Percentiles rank a stretch among this genome's conserved stretches.
phyloP scores from a whole-genome alignment of 495 filamentous ascomycete genomes.

The Penicillium turbatum region DNA sequence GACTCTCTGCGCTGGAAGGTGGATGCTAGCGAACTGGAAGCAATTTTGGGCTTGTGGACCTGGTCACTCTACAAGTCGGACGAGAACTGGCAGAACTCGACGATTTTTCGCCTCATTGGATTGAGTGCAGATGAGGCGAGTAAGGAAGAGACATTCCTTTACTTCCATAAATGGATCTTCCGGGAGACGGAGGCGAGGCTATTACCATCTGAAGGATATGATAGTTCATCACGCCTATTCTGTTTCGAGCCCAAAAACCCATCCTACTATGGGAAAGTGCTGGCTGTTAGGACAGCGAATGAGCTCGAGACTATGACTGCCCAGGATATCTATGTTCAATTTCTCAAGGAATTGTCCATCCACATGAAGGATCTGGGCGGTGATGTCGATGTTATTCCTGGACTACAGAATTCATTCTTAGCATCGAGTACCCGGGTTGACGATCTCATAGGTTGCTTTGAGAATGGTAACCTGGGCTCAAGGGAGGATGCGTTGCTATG shows the following conservation, averaged over 20 bases:
- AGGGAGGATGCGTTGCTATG: conserved; percentile 37
- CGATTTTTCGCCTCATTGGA: conserved; percentile 29
- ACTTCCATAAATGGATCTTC: conserved; percentile 42
- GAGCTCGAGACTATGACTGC: conserved; percentile 30
- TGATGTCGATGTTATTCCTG: conserved; percentile 14
- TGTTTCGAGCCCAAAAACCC: conserved; percentile 13
- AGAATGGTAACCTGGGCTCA: conserved; percentile 21
- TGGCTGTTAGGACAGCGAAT: conserved; percentile 25
- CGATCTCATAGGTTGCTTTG: conserved; percentile 26
- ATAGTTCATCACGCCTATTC: conserved; percentile 22
- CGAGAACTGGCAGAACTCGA: conserved; percentile 6
- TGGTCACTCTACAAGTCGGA: conserved; percentile 31
- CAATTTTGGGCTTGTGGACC: conserved; percentile 33
- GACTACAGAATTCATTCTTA: conserved; percentile 13
- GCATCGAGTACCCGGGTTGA: conserved; percentile 23
- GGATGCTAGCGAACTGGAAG: conserved; percentile 28
- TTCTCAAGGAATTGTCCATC: conserved; percentile 19
- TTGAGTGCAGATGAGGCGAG: conserved; percentile 21
- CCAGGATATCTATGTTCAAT: conserved; percentile 38
- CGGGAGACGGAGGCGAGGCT: conserved; percentile 28
- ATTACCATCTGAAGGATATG: conserved; percentile 19
- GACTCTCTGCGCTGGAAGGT: conserved; percentile 30
- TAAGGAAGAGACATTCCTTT: conserved; percentile 22
- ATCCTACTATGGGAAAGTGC: conserved; percentile 14
- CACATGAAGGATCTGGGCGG: conserved; percentile 18